These are phyloP conservation scores for Macrocystidia cucumis DNA, from an alignment of 1,284 basidiomycete species.

Conservation along the genomic window DNA sequence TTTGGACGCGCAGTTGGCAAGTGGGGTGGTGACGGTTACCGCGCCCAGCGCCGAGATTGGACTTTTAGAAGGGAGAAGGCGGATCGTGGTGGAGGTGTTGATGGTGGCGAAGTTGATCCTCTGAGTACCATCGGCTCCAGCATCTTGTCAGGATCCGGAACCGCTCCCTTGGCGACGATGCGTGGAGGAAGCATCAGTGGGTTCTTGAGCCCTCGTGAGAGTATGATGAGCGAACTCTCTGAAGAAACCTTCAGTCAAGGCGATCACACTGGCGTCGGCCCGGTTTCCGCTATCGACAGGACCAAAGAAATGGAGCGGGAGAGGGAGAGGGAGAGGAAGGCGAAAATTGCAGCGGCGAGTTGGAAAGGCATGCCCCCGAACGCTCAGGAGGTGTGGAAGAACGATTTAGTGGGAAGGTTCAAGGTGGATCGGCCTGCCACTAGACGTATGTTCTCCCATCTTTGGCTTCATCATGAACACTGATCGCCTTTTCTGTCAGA, in stretches of 20 bases:
- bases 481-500: constrained; percentile 19
- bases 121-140: too few species aligned
- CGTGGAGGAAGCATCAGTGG: constrained; percentile 4
- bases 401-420: constrained; percentile 57
- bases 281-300: constrained; percentile 8
- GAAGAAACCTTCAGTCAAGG: not conserved
- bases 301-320: constrained; percentile 18
- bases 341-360: constrained; percentile 15
- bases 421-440: constrained; percentile 46
- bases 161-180: constrained; percentile 5
- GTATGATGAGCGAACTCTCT: constrained; percentile 10
- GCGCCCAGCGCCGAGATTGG: constrained; percentile 44
- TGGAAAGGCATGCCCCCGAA: constrained; percentile 41
- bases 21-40: constrained; percentile 40
- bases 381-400: constrained; percentile 61
- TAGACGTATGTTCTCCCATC: constrained; percentile 33
- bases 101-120: constrained; percentile 3
- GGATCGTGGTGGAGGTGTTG: constrained; percentile 23
- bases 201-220: constrained; percentile 10
- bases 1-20: constrained; percentile 45
- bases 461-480: constrained; percentile 6
- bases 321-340: too few species aligned
- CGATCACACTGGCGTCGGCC: not conserved
- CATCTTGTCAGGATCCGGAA: too few species aligned
- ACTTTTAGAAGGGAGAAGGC: constrained; percentile 52